Percentiles rank a stretch among this genome's conserved stretches.
Conservation (phyloP, 352 stramenopile species). For the Phytopythium cucurbitacearum region DNA sequence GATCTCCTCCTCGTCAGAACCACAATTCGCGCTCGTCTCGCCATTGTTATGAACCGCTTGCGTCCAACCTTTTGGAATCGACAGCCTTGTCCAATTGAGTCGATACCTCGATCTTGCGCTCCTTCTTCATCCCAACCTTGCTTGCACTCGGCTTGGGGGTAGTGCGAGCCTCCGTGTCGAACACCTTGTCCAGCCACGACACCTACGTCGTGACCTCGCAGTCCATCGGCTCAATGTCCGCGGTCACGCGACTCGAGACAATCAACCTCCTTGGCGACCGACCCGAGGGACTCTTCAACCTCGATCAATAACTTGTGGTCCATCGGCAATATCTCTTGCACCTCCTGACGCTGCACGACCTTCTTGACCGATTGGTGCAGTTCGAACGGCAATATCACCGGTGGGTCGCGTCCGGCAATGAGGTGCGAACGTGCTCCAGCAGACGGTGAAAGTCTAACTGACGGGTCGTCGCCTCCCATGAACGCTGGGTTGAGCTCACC, state of each 20-base stretch:
- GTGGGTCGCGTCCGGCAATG: constrained; percentile 64
- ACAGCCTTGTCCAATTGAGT: constrained; percentile 63
- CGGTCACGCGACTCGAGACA: constrained; percentile 40
- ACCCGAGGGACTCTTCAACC: constrained; percentile 79
- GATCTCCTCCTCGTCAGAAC: neutral
- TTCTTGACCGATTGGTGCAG: constrained; percentile 82
- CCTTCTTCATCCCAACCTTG: constrained; percentile 19
- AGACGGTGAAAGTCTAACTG: constrained; percentile 96
- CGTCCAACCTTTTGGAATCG: constrained; percentile 17
- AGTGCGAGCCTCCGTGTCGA: constrained; percentile 29
- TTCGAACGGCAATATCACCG: constrained; percentile 72
- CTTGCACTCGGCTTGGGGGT: constrained; percentile 4
- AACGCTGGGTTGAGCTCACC: constrained; percentile 97
- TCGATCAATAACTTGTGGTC: constrained; percentile 89
- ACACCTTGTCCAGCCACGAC: constrained; percentile 55
- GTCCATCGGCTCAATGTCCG: constrained; percentile 68
- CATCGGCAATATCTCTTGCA: constrained; percentile 83
- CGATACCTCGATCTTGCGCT: constrained; percentile 56
- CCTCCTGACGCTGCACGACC: constrained; percentile 72
- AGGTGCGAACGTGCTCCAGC: constrained; percentile 86
- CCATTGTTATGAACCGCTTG: constrained; percentile 48
- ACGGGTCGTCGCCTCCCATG: constrained; percentile 94
- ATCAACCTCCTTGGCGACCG: constrained; percentile 66
- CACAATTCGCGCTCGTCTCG: constrained; percentile 5
- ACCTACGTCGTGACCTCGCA: constrained; percentile 60